phyloP scores from a whole-genome alignment of 75 land plant species.

The Pseudotsuga menziesii region DNA sequence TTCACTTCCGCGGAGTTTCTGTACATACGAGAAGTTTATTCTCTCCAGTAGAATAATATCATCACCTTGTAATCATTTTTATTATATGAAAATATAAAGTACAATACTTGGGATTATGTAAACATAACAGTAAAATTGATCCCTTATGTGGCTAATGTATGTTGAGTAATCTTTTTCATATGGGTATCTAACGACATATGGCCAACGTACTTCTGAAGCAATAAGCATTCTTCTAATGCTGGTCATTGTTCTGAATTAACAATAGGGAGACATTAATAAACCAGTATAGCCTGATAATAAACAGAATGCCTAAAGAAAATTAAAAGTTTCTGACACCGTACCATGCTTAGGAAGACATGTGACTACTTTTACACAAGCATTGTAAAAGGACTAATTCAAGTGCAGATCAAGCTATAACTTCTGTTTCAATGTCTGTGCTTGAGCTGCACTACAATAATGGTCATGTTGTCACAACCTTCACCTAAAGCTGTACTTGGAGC shows the following conservation, averaged over 20 bases:
- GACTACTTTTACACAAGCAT: not conserved
- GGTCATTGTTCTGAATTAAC: slow-evolving; percentile 1
- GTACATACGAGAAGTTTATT: too few species aligned
- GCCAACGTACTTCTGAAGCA: not conserved
- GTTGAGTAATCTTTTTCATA: not conserved
- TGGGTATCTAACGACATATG: too few species aligned
- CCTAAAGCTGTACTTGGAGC: slow-evolving; percentile 23
- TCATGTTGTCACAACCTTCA: slow-evolving; percentile 50
- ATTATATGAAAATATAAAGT: too few species aligned
- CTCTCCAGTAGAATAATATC: too few species aligned
- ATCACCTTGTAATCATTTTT: too few species aligned
- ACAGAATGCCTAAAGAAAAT: not conserved
- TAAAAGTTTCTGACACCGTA: not conserved
- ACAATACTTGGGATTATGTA: too few species aligned
- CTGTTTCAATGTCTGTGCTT: slow-evolving; percentile 1
- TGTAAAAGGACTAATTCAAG: not conserved
- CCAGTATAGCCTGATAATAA: not conserved
- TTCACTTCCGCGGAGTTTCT: too few species aligned
- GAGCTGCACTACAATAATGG: slow-evolving; percentile 36
- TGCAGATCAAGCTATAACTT: slow-evolving; percentile 1
- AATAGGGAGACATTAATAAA: not conserved
- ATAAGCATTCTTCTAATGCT: slow-evolving; percentile 3
- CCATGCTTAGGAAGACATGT: not conserved
- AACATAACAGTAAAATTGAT: not conserved
- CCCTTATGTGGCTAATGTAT: not conserved